Percentiles rank a stretch among this genome's conserved stretches.
These are phyloP conservation scores for Pichia sp. DNA, from an alignment of 1,139 yeast genomes.

Conservation along the genomic window DNA sequence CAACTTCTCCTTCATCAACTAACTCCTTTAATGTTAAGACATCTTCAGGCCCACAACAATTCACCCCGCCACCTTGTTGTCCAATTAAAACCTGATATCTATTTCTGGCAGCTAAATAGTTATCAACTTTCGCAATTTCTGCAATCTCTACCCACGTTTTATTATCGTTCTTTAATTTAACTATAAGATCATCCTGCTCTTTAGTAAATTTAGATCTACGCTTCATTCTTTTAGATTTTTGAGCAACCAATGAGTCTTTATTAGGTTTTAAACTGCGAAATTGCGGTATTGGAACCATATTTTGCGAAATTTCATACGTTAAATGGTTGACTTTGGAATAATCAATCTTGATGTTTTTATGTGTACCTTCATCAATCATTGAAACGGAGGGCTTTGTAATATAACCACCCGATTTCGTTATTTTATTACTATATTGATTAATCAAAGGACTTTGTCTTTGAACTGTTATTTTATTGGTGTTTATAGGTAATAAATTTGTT, in stretches of 20 bases:
- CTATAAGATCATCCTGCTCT: conserved; percentile 62
- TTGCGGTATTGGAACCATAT: conserved; percentile 34
- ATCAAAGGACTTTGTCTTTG: neutral
- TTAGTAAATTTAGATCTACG: conserved; percentile 61
- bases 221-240: conserved; percentile 42
- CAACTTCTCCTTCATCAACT: conserved; percentile 64
- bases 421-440: neutral
- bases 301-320: conserved; percentile 23
- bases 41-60: conserved; percentile 59
- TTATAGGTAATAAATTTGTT: neutral
- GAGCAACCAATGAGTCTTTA: conserved; percentile 17
- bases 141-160: conserved; percentile 74
- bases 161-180: conserved; percentile 55
- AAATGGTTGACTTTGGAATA: conserved; percentile 21
- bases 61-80: conserved; percentile 72
- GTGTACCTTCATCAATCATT: conserved; percentile 10
- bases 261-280: conserved; percentile 32
- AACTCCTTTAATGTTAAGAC: conserved; percentile 43
- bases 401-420: neutral
- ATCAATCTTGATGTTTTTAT: conserved; percentile 17
- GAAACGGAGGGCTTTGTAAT: neutral
- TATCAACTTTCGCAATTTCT: conserved; percentile 56
- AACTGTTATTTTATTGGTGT: neutral
- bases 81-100: conserved; percentile 77
- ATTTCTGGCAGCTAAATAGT: conserved; percentile 68